Base-by-base conservation (phyloP, 805 yeast genomes). In the Myxozyma neglecta region DNA sequence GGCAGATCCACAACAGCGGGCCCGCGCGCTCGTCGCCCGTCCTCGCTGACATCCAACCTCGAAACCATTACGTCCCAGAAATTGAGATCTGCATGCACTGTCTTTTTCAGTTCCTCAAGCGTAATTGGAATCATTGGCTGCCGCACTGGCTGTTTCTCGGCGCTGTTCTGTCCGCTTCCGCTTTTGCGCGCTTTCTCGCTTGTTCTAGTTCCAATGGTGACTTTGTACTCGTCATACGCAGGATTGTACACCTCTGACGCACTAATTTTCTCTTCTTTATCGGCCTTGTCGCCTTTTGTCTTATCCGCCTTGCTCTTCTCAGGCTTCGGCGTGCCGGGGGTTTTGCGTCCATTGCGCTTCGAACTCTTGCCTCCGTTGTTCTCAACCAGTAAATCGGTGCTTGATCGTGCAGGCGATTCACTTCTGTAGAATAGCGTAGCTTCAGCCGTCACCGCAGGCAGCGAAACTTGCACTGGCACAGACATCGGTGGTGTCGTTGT, bases 61-160 rank as follows among this genome's bases (percentile, higher is more conserved):
- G 64, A 42, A 5, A 61, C 34, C 13, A 49, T 62, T 9, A 49
- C 56, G 37, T 14, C 46, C 61, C 56, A 56, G 53, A 72, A 72
- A 54, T 72, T 72, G 42, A 64, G 55, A 14, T 61, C 67, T 24
- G 58, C 51, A 18, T 62, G 57, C 24, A 50, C 58, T 3, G 61
- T 32, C 56, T 66, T 63, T 34, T 18, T 44, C 42, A 73, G 65
- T 60, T 72, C 74, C 47, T 72, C 74, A 46, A 70, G 45, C 13
- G 76, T 69, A 14, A 73, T 73, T 13, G 76, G 76, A 7, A 75
- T 74, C 40, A 63, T 13, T 16, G 76, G 76, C 64, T 73, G 75
- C 10, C 76, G 66, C 37, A 64, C 43, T 34, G 76, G 76, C 32
- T 52, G 50, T 29, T n/a, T 44, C 47, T 47, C 56, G 16, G 35